Percentiles rank a stretch among this genome's conserved stretches.
Conservation (phyloP, 371 early-diverging fungal genomes). For the Actinomortierella ambigua region DNA sequence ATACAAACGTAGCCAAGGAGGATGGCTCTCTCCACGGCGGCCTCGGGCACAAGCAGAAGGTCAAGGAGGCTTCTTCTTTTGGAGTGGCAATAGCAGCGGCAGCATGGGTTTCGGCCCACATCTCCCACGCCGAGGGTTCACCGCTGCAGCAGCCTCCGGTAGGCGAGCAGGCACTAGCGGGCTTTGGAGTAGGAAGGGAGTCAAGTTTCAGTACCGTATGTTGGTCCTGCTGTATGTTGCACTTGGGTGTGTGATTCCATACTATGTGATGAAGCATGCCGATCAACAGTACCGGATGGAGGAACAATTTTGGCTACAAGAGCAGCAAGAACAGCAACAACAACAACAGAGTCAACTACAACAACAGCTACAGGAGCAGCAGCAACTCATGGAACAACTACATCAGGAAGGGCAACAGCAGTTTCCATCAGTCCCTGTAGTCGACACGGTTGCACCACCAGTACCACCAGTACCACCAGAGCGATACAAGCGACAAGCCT, state of each 20-base stretch:
- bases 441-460: too few relatives aligned
- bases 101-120: too few relatives aligned
- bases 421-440: too few relatives aligned
- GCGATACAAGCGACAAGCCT: slow-evolving; percentile 20
- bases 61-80: too few relatives aligned
- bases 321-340: neutral
- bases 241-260: slow-evolving; percentile 40
- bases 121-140: too few relatives aligned
- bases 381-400: neutral
- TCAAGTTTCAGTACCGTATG: slow-evolving; percentile 21
- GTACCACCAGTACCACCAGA: neutral
- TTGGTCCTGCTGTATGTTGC: slow-evolving; percentile 19
- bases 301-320: neutral
- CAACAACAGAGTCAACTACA: neutral
- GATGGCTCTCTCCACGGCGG: too few relatives aligned
- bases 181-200: neutral
- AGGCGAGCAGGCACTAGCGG: too few relatives aligned
- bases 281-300: slow-evolving; percentile 10
- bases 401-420: neutral
- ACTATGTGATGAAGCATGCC: slow-evolving; percentile 36
- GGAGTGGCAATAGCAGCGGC: too few relatives aligned
- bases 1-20: too few relatives aligned
- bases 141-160: too few relatives aligned
- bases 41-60: too few relatives aligned
- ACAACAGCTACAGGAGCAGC: neutral